A percentile compares a stretch with the other conserved stretches of the same genome.
These are phyloP conservation scores for Magnusiomyces suaveolens DNA, from an alignment of 1,139 yeast species.

Conservation along the genomic window DNA sequence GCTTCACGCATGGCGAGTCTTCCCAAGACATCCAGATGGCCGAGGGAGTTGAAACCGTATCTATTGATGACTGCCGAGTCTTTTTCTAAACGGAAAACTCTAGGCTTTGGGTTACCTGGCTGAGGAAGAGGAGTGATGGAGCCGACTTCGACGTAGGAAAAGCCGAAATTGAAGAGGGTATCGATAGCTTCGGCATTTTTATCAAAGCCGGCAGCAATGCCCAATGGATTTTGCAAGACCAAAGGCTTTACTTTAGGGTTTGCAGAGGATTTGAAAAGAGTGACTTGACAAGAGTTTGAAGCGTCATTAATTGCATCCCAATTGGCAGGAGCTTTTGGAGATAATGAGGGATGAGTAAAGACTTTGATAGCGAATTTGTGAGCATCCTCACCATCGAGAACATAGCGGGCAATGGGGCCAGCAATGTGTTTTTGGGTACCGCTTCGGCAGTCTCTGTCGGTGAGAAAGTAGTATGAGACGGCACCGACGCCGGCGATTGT, in stretches of 20 bases:
- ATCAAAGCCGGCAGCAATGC: conserved; percentile 93
- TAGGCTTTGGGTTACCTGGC: conserved; percentile 86
- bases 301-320: conserved; percentile 30
- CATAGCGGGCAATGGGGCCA: conserved; percentile 64
- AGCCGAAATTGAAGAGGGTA: conserved; percentile 65
- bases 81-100: conserved; percentile 74
- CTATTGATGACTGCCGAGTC: conserved; percentile 90
- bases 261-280: conserved; percentile 24
- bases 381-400: conserved; percentile 75
- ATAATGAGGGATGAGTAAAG: conserved; percentile 43
- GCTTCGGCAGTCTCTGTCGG: conserved; percentile 66
- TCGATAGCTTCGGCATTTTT: conserved; percentile 94
- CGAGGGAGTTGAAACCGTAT: conserved; percentile 88
- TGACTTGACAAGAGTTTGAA: conserved; percentile 23
- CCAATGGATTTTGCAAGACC: conserved; percentile 63
- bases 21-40: conserved; percentile 66
- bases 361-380: conserved; percentile 65
- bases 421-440: conserved; percentile 70
- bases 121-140: conserved; percentile 88
- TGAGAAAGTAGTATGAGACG: conserved; percentile 34
- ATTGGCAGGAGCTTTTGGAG: conserved; percentile 25
- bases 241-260: conserved; percentile 27
- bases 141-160: conserved; percentile 86
- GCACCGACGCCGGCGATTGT: conserved; percentile 32
- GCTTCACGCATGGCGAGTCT: conserved; percentile 47